Conservation (phyloP, 108 stramenopile species). For the Aureococcus anophagefferens region DNA sequence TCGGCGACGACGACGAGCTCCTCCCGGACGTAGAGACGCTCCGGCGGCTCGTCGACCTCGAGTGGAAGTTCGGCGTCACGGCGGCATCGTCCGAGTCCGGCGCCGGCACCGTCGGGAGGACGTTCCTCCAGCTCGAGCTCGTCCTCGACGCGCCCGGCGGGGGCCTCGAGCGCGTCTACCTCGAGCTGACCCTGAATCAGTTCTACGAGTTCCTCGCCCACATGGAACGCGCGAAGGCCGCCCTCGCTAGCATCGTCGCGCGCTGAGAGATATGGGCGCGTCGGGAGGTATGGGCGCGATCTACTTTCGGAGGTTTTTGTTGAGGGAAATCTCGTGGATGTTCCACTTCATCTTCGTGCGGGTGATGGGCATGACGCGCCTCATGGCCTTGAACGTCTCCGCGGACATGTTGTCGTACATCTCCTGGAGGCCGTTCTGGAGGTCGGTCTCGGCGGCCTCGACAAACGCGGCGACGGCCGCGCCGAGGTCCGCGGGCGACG, state of each 20-base stretch:
- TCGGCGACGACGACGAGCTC: too few relatives aligned
- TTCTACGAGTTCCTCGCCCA: background rate
- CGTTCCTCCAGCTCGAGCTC: too few relatives aligned
- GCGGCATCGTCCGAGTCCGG: background rate
- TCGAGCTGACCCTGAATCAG: background rate
- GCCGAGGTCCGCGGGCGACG: constrained; percentile 13
- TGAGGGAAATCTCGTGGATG: constrained; percentile 16
- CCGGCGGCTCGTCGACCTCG: background rate
- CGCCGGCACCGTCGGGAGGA: too few relatives aligned
- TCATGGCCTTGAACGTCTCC: constrained; percentile 45
- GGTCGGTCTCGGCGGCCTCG: constrained; percentile 35
- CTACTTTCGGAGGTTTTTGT: constrained; percentile 13
- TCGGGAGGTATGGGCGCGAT: too few relatives aligned
- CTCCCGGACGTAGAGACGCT: too few relatives aligned
- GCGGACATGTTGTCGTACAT: constrained; percentile 42
- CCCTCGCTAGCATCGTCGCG: too few relatives aligned
- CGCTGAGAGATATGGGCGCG: too few relatives aligned
- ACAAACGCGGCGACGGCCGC: constrained; percentile 40
- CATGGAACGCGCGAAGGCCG: background rate
- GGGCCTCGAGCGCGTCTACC: background rate
- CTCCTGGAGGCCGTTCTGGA: constrained; percentile 35
- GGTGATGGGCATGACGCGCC: constrained; percentile 67
- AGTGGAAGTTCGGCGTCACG: constrained; percentile 4
- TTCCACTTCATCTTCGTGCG: constrained; percentile 79
- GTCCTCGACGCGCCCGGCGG: background rate